phyloP scores from a whole-genome alignment of 176 grass and related monocot genomes.

The Ensete glaucum region DNA sequence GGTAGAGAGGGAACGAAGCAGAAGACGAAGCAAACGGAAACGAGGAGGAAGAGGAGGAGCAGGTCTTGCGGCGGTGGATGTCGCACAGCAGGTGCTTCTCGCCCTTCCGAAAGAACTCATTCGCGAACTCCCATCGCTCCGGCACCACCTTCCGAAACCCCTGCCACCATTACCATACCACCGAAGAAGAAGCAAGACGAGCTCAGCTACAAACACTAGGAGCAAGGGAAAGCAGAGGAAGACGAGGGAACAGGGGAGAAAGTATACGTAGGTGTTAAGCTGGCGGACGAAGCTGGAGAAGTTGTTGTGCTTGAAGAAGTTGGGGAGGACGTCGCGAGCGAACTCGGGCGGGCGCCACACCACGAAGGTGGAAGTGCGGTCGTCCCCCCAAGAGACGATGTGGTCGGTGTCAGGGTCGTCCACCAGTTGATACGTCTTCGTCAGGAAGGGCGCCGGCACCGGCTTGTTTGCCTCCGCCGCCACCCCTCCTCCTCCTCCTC shows the following conservation, averaged over 20 bases:
- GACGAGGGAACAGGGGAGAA: neutral
- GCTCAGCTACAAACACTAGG: too few species aligned
- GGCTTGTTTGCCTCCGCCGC: constrained; percentile 57
- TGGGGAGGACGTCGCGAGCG: constrained; percentile 91
- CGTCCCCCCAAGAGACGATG: constrained; percentile 98
- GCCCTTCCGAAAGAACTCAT: constrained; percentile 26
- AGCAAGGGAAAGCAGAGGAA: neutral
- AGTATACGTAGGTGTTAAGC: constrained; percentile 94
- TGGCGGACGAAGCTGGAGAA: constrained; percentile 99
- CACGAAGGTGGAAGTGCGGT: constrained; percentile 91
- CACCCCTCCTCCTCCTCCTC: constrained; percentile 16
- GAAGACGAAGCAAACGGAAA: constrained; percentile 23
- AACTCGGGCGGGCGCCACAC: constrained; percentile 97
- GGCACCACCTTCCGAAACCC: constrained; percentile 55
- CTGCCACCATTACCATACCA: constrained; percentile 21
- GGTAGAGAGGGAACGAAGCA: constrained; percentile 4
- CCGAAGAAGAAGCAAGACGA: too few species aligned
- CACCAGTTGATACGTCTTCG: constrained; percentile 96
- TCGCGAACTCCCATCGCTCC: constrained; percentile 28
- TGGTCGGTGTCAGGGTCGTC: constrained; percentile 89
- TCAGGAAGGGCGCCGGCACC: constrained; percentile 94
- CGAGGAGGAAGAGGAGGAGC: constrained; percentile 32
- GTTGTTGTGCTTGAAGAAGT: constrained; percentile 99
- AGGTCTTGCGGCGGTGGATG: constrained; percentile 93
- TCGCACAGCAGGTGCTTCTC: constrained; percentile 25